phyloP scores from a whole-genome alignment of 768 basidiomycete species.

The Collybia mongolica region DNA sequence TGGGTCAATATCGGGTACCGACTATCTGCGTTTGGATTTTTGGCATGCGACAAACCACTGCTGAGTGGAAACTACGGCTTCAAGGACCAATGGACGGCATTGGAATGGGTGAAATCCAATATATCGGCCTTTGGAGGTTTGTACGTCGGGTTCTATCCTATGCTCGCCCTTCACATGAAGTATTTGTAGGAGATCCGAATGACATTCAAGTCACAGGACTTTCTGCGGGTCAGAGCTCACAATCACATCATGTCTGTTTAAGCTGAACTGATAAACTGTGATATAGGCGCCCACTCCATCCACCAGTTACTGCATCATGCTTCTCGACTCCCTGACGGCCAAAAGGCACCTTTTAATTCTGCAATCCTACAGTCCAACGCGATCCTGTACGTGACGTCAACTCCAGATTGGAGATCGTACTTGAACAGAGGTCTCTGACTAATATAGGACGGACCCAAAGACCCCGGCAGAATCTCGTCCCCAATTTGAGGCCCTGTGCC shows the following conservation, averaged over 20 bases:
- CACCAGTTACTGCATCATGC: slow-evolving; percentile 74
- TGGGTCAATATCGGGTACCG: slow-evolving; percentile 81
- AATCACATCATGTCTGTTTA: no score
- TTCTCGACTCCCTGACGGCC: slow-evolving; percentile 56
- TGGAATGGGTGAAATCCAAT: slow-evolving; percentile 72
- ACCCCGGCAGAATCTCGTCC: slow-evolving; percentile 54
- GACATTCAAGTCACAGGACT: slow-evolving; percentile 65
- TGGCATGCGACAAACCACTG: slow-evolving; percentile 61
- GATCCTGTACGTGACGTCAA: slow-evolving; percentile 48
- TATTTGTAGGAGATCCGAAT: slow-evolving; percentile 49
- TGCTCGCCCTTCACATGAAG: neutral
- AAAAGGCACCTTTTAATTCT: slow-evolving; percentile 61
- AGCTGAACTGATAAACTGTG: neutral
- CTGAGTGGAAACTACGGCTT: slow-evolving; percentile 79
- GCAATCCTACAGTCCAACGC: slow-evolving; percentile 75
- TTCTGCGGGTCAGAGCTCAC: slow-evolving; percentile 57
- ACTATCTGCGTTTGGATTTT: slow-evolving; percentile 73
- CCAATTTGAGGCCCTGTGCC: slow-evolving; percentile 66
- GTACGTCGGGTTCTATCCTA: neutral
- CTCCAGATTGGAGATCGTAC: neutral
- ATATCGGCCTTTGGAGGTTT: slow-evolving; percentile 69
- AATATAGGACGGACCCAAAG: slow-evolving; percentile 51
- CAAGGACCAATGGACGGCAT: slow-evolving; percentile 79
- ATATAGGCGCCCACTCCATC: slow-evolving; percentile 68
- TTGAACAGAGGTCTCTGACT: neutral